Base-by-base conservation (phyloP, 176 grass and related monocot genomes). In the Microstegium vimineum region DNA sequence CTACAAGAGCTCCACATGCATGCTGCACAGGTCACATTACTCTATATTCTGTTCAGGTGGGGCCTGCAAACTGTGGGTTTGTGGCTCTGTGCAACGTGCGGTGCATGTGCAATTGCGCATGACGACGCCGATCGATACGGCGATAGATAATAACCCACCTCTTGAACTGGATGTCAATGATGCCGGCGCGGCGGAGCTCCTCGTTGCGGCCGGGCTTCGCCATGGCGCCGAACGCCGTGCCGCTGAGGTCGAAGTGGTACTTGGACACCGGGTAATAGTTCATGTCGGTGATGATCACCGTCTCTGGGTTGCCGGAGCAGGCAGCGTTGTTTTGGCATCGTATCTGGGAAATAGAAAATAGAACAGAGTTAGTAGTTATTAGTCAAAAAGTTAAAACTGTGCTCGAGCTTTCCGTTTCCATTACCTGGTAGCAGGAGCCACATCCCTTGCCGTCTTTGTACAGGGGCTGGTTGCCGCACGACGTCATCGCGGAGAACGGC, bases 191-290 rank as follows among this genome's bases (percentile, higher is more conserved):
- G 65, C 87, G 90, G 65, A 92, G 90, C 86, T 80, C 15, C 26
- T 92, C 65, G 79, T 32, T 85, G 23, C 5, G 72, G 45, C 90
- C 90, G 3, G 75, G 70, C 75, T 72, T 59, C 3, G 90, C 80
- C 87, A 92, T 67, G 57, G 83, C 82, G 13, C 90, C 90, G 80
- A 92, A 92, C n/a, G 87, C 72, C 23, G 87, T 89, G 62, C 90
- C 90, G 71, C 90, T 92, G 34, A 92, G 87, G 76, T 92, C 90
- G 57, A 92, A 92, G 32, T 92, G 90, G 65, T 76, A 86, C 75
- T 63, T 86, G 78, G 88, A 17, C 0, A 90, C 88, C 0, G 83
- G 79, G 79, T 51, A 89, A 82, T 89, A 89, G 87, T 89, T 89
- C 87, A 89, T 89, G 87, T 92, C 90, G 1, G 90, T 89, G 64